Evolutionary conservation across 2,329 filamentous ascomycete genomes (phyloP), one percentile per base, ranked within the genome.

Genomic region (Ceratocystis cacaofunesta): DNA sequence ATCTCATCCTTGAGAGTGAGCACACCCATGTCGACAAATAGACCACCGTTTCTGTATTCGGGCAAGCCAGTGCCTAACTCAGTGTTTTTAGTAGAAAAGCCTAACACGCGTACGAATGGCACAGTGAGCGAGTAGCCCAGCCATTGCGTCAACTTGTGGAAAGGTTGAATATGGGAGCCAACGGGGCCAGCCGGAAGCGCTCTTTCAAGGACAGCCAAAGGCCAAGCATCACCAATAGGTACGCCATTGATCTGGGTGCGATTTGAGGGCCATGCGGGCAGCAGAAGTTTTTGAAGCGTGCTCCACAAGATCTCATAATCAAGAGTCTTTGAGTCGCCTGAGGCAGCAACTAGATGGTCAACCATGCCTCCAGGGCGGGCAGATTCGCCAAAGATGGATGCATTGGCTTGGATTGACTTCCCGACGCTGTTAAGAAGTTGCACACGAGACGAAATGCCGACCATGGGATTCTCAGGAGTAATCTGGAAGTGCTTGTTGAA

Each of bases 51-150:
- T 63, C 87, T 81, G 69, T 89, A 89, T 71, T 89, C 87, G 0
- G 87, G 85, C 2, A 90, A 76, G 0, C 84, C 87, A 0, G 87
- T 90, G 7, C 86, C 78, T 0, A 85, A 78, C 22, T 81, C 76
- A 1, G 76, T 73, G 46, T 82, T 82, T 7, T 74, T 76, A 74
- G 82, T 83, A 12, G 78, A 74, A 15, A 79, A 76, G 1, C 76
- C 76, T 8, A 85, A 74, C 0, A 84, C 72, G 1, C 78, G 77
- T 61, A 79, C 76, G 70, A 85, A 84, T 0, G 82, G 82, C 3
- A 88, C 85, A 76, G 87, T 88, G 6, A 90, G 76, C 0, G 86
- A 89, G 73, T 90, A 90, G 1, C 82, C 82, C 5, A 90, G 79
- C 87, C 86, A 89, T 71, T 89, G 86, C 0, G 86, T 88, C 7